Percentiles rank a stretch among this genome's conserved stretches.
Conservation (phyloP, 345 rosid genomes). For the Rhizophora mangle region DNA sequence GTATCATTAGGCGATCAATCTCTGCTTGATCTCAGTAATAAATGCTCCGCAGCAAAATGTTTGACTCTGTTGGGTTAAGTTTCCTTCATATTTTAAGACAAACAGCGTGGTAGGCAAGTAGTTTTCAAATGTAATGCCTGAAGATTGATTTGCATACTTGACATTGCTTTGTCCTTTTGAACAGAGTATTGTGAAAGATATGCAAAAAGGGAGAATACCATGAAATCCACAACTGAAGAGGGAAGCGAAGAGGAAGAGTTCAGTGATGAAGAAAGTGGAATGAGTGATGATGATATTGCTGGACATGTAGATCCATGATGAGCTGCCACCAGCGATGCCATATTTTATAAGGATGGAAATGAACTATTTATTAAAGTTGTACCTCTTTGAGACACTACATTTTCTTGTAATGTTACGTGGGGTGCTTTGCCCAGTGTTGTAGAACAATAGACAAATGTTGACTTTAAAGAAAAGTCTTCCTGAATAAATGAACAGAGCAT, state of each 20-base stretch:
- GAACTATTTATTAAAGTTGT: constrained; percentile 6
- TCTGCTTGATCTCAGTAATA: too few species aligned
- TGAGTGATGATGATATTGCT: constrained; percentile 56
- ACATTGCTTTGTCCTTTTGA: constrained; percentile 13
- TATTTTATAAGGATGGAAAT: background rate
- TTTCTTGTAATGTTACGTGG: constrained; percentile 19
- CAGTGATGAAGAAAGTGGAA: constrained; percentile 42
- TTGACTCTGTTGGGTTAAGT: too few species aligned
- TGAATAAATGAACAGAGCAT: background rate
- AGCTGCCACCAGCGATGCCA: background rate
- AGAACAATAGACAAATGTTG: constrained; percentile 4
- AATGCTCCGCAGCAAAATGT: too few species aligned
- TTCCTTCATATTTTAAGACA: too few species aligned
- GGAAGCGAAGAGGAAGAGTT: constrained; percentile 47
- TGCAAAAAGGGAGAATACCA: constrained; percentile 49
- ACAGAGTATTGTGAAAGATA: constrained; percentile 59
- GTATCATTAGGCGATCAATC: too few species aligned
- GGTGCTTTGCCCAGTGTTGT: constrained; percentile 9
- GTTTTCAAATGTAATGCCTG: background rate
- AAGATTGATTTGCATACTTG: background rate
- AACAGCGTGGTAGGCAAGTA: background rate
- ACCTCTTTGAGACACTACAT: constrained; percentile 4
- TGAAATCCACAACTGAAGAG: constrained; percentile 35
- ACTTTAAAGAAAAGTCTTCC: background rate
- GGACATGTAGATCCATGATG: constrained; percentile 56